Evolutionary conservation across 805 yeast species (phyloP).

Genomic region (Ogataea minuta): DNA sequence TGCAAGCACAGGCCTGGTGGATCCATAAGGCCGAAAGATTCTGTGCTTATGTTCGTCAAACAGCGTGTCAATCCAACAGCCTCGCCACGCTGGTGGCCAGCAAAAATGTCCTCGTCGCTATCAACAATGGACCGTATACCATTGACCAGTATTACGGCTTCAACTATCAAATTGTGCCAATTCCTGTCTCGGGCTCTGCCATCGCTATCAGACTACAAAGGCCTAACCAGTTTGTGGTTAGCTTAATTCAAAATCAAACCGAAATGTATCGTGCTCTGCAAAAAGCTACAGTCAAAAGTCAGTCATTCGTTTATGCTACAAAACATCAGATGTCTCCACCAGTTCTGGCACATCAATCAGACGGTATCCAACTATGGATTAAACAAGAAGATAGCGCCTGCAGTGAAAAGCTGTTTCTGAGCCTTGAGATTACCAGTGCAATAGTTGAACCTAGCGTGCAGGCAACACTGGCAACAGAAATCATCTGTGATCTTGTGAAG

Average conservation of each 20-base stretch:
- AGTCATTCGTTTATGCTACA: slow-evolving; percentile 35
- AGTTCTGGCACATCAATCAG: slow-evolving; percentile 33
- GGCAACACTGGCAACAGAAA: slow-evolving; percentile 49
- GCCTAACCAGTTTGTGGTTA: slow-evolving; percentile 38
- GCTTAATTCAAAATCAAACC: slow-evolving; percentile 31
- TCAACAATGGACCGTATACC: background rate
- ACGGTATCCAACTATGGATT: slow-evolving; percentile 51
- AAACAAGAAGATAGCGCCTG: slow-evolving; percentile 36
- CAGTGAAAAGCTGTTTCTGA: slow-evolving; percentile 38
- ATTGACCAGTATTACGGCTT: slow-evolving; percentile 47
- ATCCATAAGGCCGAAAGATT: slow-evolving; percentile 37
- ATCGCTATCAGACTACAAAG: slow-evolving; percentile 25
- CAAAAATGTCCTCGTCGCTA: slow-evolving; percentile 4
- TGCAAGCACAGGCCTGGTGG: slow-evolving; percentile 43
- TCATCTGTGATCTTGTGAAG: slow-evolving; percentile 49
- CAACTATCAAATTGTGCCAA: slow-evolving; percentile 30
- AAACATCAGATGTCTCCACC: slow-evolving; percentile 37
- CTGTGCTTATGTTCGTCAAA: slow-evolving; percentile 30
- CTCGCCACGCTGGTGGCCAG: slow-evolving; percentile 37
- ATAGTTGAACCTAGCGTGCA: slow-evolving; percentile 34
- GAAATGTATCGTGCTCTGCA: slow-evolving; percentile 17
- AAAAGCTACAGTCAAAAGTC: slow-evolving; percentile 25
- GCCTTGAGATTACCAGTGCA: slow-evolving; percentile 44
- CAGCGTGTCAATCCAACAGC: slow-evolving; percentile 34
- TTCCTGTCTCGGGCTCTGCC: background rate